A percentile compares a stretch with the other conserved stretches of the same genome.
Evolutionary conservation across 1,284 basidiomycete genomes (phyloP).

Genomic region (Malassezia arunalokei): DNA sequence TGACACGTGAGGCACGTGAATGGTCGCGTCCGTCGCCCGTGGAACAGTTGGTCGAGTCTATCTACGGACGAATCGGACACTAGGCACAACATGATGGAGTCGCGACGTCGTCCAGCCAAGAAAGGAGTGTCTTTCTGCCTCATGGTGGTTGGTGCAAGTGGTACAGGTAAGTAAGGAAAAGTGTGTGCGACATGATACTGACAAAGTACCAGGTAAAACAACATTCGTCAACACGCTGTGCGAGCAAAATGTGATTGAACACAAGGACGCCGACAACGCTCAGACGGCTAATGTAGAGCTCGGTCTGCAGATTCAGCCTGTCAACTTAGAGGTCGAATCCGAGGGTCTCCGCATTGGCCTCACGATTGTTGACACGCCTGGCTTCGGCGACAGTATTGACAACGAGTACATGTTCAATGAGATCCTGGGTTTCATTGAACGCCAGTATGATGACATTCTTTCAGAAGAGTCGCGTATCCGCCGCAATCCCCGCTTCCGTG

Average conservation of each 20-base stretch:
- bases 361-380: constrained; percentile 96
- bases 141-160: constrained; percentile 45
- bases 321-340: constrained; percentile 95
- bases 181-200: not conserved
- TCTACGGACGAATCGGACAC: too few relatives aligned
- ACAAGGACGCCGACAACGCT: constrained; percentile 74
- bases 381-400: constrained; percentile 97
- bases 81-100: constrained; percentile 19
- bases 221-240: constrained; percentile 46
- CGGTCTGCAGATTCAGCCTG: constrained; percentile 88
- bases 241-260: constrained; percentile 48
- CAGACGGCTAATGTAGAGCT: constrained; percentile 86
- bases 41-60: too few relatives aligned
- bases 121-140: constrained; percentile 47
- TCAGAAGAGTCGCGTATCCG: constrained; percentile 98
- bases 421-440: constrained; percentile 90
- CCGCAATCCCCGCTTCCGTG: constrained; percentile 97
- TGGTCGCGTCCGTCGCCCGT: not conserved
- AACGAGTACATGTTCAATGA: constrained; percentile 67
- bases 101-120: constrained; percentile 41
- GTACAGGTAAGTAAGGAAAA: constrained; percentile 23
- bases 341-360: constrained; percentile 95
- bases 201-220: constrained; percentile 29
- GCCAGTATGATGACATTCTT: constrained; percentile 98
- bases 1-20: constrained; percentile 9